Conservation (phyloP, 2,329 filamentous ascomycete genomes). For the Trichoderma endophyticum region DNA sequence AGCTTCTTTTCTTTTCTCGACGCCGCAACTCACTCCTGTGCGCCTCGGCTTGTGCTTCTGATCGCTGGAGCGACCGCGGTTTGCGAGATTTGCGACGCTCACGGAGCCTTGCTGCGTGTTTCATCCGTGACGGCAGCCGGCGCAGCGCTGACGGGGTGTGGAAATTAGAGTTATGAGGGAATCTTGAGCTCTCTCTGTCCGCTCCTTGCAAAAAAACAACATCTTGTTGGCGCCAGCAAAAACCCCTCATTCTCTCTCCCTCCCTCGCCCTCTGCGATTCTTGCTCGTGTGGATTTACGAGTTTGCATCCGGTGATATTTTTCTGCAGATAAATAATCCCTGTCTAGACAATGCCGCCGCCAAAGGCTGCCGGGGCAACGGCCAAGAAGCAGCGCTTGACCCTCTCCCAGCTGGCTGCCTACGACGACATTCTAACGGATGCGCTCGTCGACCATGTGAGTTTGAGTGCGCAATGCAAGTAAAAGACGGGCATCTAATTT, state of each 20-base stretch:
- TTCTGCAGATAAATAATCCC: background rate
- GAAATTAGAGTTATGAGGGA: slow-evolving; percentile 14
- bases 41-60: background rate
- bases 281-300: background rate
- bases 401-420: slow-evolving; percentile 80
- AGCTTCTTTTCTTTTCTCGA: background rate
- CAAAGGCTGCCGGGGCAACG: slow-evolving; percentile 31
- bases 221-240: background rate
- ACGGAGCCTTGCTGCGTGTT: background rate
- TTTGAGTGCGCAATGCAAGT: slow-evolving; percentile 25
- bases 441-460: slow-evolving; percentile 90
- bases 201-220: slow-evolving; percentile 6
- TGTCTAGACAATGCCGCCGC: slow-evolving; percentile 37
- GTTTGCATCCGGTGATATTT: background rate
- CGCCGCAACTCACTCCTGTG: background rate
- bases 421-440: slow-evolving; percentile 95
- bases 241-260: background rate
- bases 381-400: slow-evolving; percentile 71
- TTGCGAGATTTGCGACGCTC: background rate
- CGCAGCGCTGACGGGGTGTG: background rate
- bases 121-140: background rate
- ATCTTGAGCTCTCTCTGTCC: slow-evolving; percentile 15
- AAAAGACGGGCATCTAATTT: background rate
- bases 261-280: background rate
- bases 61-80: background rate